Percentiles rank a stretch among this genome's conserved stretches.
Evolutionary conservation across 176 grass and related monocot genomes (phyloP).

Genomic region (Eleusine indica): DNA sequence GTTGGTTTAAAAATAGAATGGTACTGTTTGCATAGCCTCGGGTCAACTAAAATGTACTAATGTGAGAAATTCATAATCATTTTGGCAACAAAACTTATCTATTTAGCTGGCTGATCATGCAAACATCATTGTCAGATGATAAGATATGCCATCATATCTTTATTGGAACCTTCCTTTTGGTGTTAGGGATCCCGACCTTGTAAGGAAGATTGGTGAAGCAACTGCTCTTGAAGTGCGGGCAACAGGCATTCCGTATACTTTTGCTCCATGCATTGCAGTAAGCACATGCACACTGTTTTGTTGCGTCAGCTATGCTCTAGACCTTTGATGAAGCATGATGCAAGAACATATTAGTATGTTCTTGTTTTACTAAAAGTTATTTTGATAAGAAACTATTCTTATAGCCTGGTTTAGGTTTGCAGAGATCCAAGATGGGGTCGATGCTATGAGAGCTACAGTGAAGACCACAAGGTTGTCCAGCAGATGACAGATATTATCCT

Average conservation of each 20-base stretch:
- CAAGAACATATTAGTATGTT: slow-evolving; percentile 21
- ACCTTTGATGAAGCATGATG: slow-evolving; percentile 23
- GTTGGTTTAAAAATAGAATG: not conserved
- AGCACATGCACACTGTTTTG: slow-evolving; percentile 36
- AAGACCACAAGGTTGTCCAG: slow-evolving; percentile 85
- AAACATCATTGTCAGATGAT: slow-evolving; percentile 15
- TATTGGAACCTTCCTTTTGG: slow-evolving; percentile 30
- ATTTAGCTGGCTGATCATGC: slow-evolving; percentile 3
- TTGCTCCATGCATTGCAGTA: slow-evolving; percentile 98
- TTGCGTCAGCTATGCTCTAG: slow-evolving; percentile 24
- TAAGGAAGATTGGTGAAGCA: slow-evolving; percentile 86
- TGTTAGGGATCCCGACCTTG: slow-evolving; percentile 77
- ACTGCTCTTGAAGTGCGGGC: slow-evolving; percentile 95
- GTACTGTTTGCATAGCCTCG: not conserved
- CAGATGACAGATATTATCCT: slow-evolving; percentile 96
- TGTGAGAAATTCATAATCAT: not conserved
- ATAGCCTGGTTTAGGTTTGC: slow-evolving; percentile 69
- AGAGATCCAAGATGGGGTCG: slow-evolving; percentile 98
- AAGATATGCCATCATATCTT: slow-evolving; percentile 2
- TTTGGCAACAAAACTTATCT: slow-evolving; percentile 13
- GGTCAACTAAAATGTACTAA: not conserved
- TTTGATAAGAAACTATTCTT: slow-evolving; percentile 34
- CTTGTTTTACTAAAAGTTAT: slow-evolving; percentile 25
- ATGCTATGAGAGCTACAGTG: slow-evolving; percentile 96
- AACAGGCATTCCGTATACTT: slow-evolving; percentile 83